Conservation (phyloP, 1,139 yeast genomes). For the Hemisphaericaspora subhashii region DNA sequence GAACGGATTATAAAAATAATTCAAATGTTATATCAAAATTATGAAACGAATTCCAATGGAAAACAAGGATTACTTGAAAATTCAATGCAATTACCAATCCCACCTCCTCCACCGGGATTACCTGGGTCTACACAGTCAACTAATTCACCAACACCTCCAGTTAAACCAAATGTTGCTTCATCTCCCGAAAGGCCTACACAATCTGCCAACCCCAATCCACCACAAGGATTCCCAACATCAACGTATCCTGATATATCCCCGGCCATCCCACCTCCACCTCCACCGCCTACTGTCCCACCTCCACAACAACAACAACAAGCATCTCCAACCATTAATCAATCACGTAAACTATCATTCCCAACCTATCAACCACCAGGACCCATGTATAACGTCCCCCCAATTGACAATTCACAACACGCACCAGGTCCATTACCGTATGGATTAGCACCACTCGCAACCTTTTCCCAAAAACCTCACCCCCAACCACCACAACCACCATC, state of each 20-base stretch:
- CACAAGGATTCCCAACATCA: slow-evolving; percentile 1
- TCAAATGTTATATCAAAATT: slow-evolving; percentile 1
- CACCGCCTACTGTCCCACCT: slow-evolving; percentile 1
- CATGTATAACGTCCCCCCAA: not conserved
- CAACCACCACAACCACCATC: slow-evolving; percentile 5
- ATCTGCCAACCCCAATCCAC: not conserved
- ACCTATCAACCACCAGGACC: no score
- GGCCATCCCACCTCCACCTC: not conserved
- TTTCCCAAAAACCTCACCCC: not conserved
- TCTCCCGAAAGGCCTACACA: no score
- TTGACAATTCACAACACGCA: no score
- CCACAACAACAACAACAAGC: not conserved
- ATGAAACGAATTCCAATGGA: no score
- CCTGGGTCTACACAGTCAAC: not conserved
- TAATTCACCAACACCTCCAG: no score
- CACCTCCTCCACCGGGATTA: no score
- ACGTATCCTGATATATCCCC: no score
- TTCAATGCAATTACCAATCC: no score
- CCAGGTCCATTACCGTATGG: slow-evolving; percentile 5
- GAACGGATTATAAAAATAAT: slow-evolving; percentile 12
- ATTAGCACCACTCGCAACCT: slow-evolving; percentile 4
- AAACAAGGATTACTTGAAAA: no score
- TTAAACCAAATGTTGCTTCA: no score
- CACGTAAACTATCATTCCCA: not conserved
- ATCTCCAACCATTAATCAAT: not conserved